phyloP scores from a whole-genome alignment of 257 asterid genomes.

The Solanum commersonii region DNA sequence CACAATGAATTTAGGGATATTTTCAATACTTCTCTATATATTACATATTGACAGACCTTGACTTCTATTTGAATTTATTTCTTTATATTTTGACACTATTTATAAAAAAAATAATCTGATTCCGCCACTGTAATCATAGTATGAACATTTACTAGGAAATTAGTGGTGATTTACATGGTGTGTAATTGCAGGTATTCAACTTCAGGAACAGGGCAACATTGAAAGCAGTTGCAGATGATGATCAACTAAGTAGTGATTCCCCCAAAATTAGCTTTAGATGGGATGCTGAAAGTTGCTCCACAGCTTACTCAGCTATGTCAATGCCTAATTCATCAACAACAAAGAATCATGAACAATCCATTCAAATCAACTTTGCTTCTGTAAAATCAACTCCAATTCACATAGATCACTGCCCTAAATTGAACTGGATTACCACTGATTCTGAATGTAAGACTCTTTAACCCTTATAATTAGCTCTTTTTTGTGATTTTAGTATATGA shows the following conservation, averaged over 20 bases:
- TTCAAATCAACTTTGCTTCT: constrained; percentile 15
- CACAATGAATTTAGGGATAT: too few relatives aligned
- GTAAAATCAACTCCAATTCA: constrained; percentile 31
- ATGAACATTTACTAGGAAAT: not conserved
- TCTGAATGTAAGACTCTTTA: constrained; percentile 51
- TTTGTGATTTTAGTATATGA: not conserved
- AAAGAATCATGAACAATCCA: constrained; percentile 10
- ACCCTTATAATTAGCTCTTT: not conserved
- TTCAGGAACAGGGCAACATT: constrained; percentile 35
- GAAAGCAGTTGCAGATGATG: constrained; percentile 46
- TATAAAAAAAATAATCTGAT: too few relatives aligned
- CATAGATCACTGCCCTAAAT: not conserved
- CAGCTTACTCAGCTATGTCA: constrained; percentile 30
- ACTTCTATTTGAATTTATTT: too few relatives aligned
- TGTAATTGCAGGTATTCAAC: constrained; percentile 36
- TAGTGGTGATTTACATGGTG: not conserved
- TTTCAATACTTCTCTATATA: too few relatives aligned
- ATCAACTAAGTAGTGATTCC: constrained; percentile 54
- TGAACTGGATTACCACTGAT: constrained; percentile 81
- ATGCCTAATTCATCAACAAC: not conserved
- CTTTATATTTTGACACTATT: too few relatives aligned
- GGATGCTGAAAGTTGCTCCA: constrained; percentile 70
- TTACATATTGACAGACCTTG: too few relatives aligned
- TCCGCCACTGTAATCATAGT: not conserved
- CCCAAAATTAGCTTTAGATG: constrained; percentile 80